Percentiles rank a stretch among this genome's conserved stretches.
phyloP scores from a whole-genome alignment of 225 moss, liverwort and hornwort genomes.

The Antitrichia curtipendula region DNA sequence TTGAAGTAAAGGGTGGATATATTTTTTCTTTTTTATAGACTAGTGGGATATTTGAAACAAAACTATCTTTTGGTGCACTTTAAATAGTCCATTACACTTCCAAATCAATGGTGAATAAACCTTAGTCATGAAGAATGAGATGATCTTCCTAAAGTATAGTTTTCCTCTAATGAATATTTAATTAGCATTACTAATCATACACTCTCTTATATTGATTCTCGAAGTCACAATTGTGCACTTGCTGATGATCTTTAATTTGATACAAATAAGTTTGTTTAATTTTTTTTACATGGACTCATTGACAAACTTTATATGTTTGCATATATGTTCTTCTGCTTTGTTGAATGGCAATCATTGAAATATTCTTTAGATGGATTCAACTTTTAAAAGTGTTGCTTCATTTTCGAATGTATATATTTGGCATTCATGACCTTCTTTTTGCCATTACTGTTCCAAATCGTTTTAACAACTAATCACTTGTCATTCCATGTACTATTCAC shows the following conservation, averaged over 20 bases:
- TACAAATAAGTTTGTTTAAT: too few species aligned
- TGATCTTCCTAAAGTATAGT: fast-evolving
- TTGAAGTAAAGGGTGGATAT: neutral
- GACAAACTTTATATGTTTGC: neutral
- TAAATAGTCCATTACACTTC: neutral
- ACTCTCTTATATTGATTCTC: neutral
- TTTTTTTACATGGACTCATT: fast-evolving
- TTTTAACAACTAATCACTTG: fast-evolving
- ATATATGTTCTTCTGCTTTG: fast-evolving
- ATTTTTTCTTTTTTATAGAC: too few species aligned
- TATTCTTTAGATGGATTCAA: neutral
- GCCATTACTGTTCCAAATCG: neutral
- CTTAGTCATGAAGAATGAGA: fast-evolving
- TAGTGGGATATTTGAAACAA: neutral
- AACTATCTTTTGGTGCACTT: fast-evolving
- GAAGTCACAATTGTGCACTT: neutral
- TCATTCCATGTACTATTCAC: neutral
- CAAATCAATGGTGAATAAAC: neutral
- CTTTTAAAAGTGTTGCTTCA: fast-evolving
- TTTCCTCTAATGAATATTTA: neutral
- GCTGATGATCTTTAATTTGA: neutral
- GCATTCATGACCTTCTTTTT: neutral
- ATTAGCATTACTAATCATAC: neutral
- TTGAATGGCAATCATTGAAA: neutral
- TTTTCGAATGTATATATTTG: neutral